Evolutionary conservation across 2,329 filamentous ascomycete species (phyloP), one percentile per base, ranked within the genome.

Genomic region (Scolecobasidium constrictum): DNA sequence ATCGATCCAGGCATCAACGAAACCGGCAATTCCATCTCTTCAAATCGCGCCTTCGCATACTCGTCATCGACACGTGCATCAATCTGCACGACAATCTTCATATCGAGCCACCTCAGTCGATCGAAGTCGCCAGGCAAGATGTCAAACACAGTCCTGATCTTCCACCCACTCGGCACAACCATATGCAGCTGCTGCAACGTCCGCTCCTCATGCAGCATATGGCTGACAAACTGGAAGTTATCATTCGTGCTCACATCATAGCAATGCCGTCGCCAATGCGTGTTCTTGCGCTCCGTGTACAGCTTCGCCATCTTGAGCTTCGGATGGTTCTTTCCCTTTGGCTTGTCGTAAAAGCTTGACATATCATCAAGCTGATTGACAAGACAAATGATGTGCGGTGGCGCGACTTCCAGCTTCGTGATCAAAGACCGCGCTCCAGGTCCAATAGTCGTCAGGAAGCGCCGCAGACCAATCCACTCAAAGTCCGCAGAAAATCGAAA

Each of bases 391-490:
- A 18, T 26, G 7, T 13, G 23, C 2, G 38, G 38, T 3, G 26
- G 38, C 12, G 16, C 22, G 1, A 40, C 38, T 2, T 40, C 22
- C 20, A 40, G 23, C 16, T 18, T 19, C 16, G 11, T 17, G n/a
- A 40, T 28, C 16, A 22, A 28, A 34, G 38, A 40, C 7, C 38
- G 38, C 22, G 38, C 38, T 40, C 34, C 38, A 26, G 38, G 38
- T 9, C 38, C 23, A 23, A 40, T 33, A 9, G 38, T 17, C 13
- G 28, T 40, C 16, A 40, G 38, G 17, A 40, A 40, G 2, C 23
- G 23, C 4, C 38, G 13, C 16, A 40, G 15, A 9, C 22, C 26
- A 18, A 4, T n/a, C 38, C 38, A 40, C 18, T 34, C 26, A n/a
- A 40, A 34, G 38, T 40, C 38, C 16, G n/a, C 22, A 6, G 23